phyloP scores from a whole-genome alignment of 1,139 yeast species.

The Magnusiomyces fungicola region DNA sequence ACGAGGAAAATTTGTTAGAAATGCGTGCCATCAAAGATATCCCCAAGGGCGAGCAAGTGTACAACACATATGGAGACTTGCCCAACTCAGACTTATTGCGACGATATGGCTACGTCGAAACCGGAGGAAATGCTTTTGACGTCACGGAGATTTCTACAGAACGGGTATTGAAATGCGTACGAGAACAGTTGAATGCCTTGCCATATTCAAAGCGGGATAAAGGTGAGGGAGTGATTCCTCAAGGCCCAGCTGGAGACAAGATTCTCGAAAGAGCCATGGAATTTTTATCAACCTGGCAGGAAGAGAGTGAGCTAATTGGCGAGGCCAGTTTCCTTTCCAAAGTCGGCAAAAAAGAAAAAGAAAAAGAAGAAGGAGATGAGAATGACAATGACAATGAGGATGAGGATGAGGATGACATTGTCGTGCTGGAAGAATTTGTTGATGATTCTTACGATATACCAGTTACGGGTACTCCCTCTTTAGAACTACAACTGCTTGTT shows the following conservation, averaged over 20 bases:
- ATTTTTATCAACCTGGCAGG: conserved; percentile 10
- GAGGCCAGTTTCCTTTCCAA: not conserved
- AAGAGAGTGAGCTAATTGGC: conserved; percentile 9
- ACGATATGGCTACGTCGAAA: conserved; percentile 86
- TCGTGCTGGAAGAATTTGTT: conserved; percentile 26
- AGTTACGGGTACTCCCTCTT: conserved; percentile 22
- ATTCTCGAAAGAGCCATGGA: conserved; percentile 18
- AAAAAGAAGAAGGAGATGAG: not conserved
- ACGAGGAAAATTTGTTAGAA: conserved; percentile 38
- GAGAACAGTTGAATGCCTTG: not conserved
- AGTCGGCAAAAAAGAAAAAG: not conserved
- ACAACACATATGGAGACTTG: conserved; percentile 83
- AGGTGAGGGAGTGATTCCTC: not conserved
- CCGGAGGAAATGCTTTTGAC: conserved; percentile 65
- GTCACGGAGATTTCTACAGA: conserved; percentile 55
- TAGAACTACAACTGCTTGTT: conserved; percentile 15
- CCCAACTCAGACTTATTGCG: conserved; percentile 85
- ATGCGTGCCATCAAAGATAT: conserved; percentile 69
- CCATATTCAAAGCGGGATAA: conserved; percentile 9
- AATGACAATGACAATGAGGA: not conserved
- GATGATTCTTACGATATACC: conserved; percentile 31
- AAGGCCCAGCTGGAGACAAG: conserved; percentile 8
- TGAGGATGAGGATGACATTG: conserved; percentile 20
- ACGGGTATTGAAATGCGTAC: not conserved
- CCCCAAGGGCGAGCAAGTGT: conserved; percentile 61